Evolutionary conservation across 139 green algal genomes (phyloP), one percentile per base, ranked within the genome.

Genomic region (Astrephomene gubernaculifera): DNA sequence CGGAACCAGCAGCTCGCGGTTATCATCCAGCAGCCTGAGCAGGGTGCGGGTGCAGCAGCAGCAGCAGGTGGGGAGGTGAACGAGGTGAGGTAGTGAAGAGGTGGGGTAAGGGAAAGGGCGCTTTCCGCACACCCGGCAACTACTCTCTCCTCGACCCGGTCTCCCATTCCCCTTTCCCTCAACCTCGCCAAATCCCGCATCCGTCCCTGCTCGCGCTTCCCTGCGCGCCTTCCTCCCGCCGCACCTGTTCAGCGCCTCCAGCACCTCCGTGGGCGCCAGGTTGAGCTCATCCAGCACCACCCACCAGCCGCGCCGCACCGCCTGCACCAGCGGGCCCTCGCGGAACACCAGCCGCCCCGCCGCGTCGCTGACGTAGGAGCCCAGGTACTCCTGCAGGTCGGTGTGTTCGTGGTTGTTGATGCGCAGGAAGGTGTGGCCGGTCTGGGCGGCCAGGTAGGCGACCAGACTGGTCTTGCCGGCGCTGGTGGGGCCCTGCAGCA

Each of bases 371-470:
- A 98, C 90, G 81, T 98, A 99, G 44, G 79, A 94, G 33, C 98
- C 98, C 69, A 99, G 89, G 88, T 99, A 99, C 93, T 99, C 98
- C 91, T 98, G 92, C 10, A 99, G 90, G 91, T 99, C 98, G 2
- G 98, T 99, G 79, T 99, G 94, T 87, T 99, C 96, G 89, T 99
- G 97, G 92, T 99, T 99, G 95, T 99, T 99, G 92, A 99, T 99
- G 87, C 98, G 95, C 45, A 99, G 92, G 84, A 97, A 94, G 4
- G 87, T 91, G 88, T 99, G 96, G 1, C 97, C 97, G 27, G 98
- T 99, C 82, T 94, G 91, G 12, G 91, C 89, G 3, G 98, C 98
- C 67, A 99, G 90, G 90, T 99, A 96, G 45, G 91, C 89, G n/a
- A 99, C 96, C 71, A 99, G 88, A 39, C 90, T 96, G 1, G 98